A percentile compares a stretch with the other conserved stretches of the same genome.
These are phyloP conservation scores for Yamadazyma dendronema DNA, from an alignment of 1,139 yeast genomes.

Conservation along the genomic window DNA sequence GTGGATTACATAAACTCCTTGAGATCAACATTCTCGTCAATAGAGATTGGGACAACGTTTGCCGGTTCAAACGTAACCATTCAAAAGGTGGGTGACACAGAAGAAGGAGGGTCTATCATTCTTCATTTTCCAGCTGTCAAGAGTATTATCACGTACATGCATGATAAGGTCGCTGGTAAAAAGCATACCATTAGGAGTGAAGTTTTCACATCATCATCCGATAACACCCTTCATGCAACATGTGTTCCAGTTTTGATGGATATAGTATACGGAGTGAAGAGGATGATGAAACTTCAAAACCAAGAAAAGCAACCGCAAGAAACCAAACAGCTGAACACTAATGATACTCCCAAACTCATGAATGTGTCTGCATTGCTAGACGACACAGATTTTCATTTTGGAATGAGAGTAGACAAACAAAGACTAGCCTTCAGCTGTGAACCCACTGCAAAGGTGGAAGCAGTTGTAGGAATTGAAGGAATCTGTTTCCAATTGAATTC, in stretches of 20 bases:
- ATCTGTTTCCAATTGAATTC: conserved; percentile 60
- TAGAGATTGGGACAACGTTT: conserved; percentile 55
- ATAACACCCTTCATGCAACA: conserved; percentile 64
- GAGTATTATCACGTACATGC: conserved; percentile 40
- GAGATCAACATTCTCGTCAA: conserved; percentile 37
- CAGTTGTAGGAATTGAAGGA: conserved; percentile 70
- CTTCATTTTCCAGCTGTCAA: conserved; percentile 78
- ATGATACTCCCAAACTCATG: conserved; percentile 6
- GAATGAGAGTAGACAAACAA: conserved; percentile 69
- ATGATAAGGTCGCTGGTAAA: conserved; percentile 22
- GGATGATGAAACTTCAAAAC: conserved; percentile 29
- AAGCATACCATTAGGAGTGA: conserved; percentile 53
- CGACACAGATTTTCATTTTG: conserved; percentile 62
- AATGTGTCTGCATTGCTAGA: conserved; percentile 41
- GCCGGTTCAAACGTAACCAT: conserved; percentile 71
- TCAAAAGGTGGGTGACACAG: conserved; percentile 35
- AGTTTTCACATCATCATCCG: conserved; percentile 66
- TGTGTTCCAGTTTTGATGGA: conserved; percentile 79
- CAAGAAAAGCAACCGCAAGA: neutral
- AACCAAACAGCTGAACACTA: neutral
- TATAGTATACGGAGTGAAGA: conserved; percentile 46
- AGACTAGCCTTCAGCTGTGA: conserved; percentile 79
- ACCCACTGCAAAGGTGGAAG: conserved; percentile 90
- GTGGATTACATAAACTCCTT: conserved; percentile 22
- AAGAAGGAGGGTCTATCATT: conserved; percentile 49